Evolutionary conservation across 1,139 yeast genomes (phyloP), one percentile per base, ranked within the genome.

Genomic region (Debaryomyces nepalensis): DNA sequence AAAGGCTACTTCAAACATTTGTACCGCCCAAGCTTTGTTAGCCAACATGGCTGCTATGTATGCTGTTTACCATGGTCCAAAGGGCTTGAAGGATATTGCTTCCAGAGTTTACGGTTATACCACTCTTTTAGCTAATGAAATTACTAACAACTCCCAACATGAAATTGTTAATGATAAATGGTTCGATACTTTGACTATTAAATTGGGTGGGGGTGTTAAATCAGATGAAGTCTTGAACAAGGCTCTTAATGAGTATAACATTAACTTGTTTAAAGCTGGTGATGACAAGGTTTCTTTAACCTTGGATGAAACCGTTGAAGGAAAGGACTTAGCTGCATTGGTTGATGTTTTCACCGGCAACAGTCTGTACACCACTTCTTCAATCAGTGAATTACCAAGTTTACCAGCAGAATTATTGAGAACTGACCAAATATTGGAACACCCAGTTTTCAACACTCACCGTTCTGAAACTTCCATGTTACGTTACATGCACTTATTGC

Each of bases 31-130:
- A 72, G 98, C 98, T 15, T 75, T 93, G 47, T 74, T 93, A 52
- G 99, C 99, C 27, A 93, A 93, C 66, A 90, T 93, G 74, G 81
- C 97, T 19, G 93, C 98, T 30, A 89, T 87, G 81, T 93, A 91
- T 63, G 97, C 95, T 7, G 96, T 93, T 30, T 93, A 90, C 69
- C 99, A 93, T 59, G 99, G 99, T 30, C 95, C 96, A 23, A 76
- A 84, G 54, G 97, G 97, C n/a, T 75, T 93, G 55, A 78, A 74
- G 59, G 73, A 80, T 47, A 93, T 93, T 53, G 95, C 98, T 12
- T 65, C 70, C 43, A 80, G 96, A 59, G 84, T 90, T 18, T 79
- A 84, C 64, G 89, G 91, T 1, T 73, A 80, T 58, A 87, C 98
- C 12, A 71, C 85, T 2, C 59, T 87, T 26, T 75, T 91, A 48